A percentile compares a stretch with the other conserved stretches of the same genome.
phyloP scores from a whole-genome alignment of 164 flowering plant genomes.

The Piper betle region DNA sequence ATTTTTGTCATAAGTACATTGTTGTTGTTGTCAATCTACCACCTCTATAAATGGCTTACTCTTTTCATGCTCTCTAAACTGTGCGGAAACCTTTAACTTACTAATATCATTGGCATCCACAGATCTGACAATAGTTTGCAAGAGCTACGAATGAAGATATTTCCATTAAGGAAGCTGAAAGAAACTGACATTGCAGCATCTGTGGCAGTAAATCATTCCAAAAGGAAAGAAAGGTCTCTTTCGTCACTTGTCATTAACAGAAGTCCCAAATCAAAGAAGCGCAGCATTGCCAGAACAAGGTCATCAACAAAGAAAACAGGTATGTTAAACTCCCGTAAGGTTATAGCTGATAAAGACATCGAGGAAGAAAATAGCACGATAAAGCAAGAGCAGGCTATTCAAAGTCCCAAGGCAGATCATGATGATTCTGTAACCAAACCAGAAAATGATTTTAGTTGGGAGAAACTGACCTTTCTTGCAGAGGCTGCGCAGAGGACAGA shows the following conservation, averaged over 20 bases:
- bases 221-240: constrained; percentile 9
- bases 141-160: constrained; percentile 8
- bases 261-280: constrained; percentile 3
- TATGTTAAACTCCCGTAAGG: constrained; percentile 1
- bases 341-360: constrained; percentile 1
- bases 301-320: neutral
- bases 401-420: neutral
- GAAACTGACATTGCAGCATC: constrained; percentile 1
- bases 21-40: neutral
- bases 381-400: neutral
- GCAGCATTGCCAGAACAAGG: neutral
- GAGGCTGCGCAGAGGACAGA: constrained; percentile 9
- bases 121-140: constrained; percentile 15
- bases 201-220: neutral
- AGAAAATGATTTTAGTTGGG: constrained; percentile 2
- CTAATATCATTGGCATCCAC: neutral
- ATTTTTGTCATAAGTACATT: neutral
- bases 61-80: neutral
- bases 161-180: constrained; percentile 9
- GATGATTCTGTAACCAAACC: constrained; percentile 2
- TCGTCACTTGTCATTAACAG: constrained; percentile 10
- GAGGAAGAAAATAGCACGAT: neutral
- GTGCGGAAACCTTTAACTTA: neutral
- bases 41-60: neutral
- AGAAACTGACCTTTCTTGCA: constrained; percentile 5